phyloP scores from a whole-genome alignment of 805 yeast species.

The Starmerella sp. region DNA sequence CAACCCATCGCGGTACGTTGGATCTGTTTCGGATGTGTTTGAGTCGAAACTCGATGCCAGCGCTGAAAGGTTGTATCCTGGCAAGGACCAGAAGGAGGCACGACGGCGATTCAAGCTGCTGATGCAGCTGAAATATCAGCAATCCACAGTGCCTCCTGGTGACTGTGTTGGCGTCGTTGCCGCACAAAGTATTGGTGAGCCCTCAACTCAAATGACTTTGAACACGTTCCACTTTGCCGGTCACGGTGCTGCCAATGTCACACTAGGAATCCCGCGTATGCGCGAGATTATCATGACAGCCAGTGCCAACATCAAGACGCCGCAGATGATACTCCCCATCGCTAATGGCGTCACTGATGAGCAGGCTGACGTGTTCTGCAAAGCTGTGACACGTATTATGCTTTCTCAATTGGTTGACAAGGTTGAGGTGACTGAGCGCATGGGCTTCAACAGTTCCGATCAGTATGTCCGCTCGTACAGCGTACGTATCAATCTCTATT shows the following conservation, averaged over 20 bases:
- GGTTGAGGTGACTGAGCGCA: constrained; percentile 78
- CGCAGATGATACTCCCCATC: constrained; percentile 93
- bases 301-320: constrained; percentile 89
- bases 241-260: constrained; percentile 99
- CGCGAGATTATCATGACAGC: constrained; percentile 99
- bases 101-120: constrained; percentile 79
- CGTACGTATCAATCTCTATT: constrained; percentile 64
- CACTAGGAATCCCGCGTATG: constrained; percentile 99
- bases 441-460: constrained; percentile 44
- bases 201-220: constrained; percentile 97
- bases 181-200: constrained; percentile 97
- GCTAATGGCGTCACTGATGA: constrained; percentile 67
- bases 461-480: constrained; percentile 57
- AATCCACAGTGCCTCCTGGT: constrained; percentile 89
- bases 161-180: constrained; percentile 98
- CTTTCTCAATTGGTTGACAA: constrained; percentile 81
- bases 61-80: constrained; percentile 38
- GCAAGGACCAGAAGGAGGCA: constrained; percentile 40
- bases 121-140: constrained; percentile 97
- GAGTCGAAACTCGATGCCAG: constrained; percentile 67
- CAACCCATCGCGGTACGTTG: constrained; percentile 83
- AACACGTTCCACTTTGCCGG: constrained; percentile 98
- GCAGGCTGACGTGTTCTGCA: constrained; percentile 86
- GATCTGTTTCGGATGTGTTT: constrained; percentile 85
- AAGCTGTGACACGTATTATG: constrained; percentile 71